Base-by-base conservation (phyloP, 768 basidiomycete species). In the Mycena olivaceomarginata region DNA sequence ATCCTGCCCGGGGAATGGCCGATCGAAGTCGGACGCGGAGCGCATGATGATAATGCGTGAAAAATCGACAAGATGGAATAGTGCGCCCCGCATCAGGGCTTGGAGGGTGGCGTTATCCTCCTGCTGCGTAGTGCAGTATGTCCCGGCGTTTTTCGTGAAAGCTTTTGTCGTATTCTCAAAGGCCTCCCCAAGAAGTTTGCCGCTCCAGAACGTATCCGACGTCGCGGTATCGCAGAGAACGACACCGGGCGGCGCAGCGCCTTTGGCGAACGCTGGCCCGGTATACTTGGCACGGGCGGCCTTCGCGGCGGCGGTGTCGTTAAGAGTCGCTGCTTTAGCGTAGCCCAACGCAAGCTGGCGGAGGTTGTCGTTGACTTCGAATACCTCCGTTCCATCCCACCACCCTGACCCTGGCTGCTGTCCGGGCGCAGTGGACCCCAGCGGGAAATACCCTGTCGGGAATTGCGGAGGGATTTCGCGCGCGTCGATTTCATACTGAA, bases 341-440 rank as follows among this genome's bases (percentile, higher is more conserved):
- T 83, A 77, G 39, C 66, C 78, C 51, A 85, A 67, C 0, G 82
- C 87, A 7, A 80, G 72, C 41, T 85, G 80, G 12, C 86, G 83
- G 12, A 89, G 82, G 67, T 83, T 84, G 41, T 87, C 87, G 81
- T 89, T 89, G 74, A 89, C 80, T 81, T 88, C 86, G 81, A 85
- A 88, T n/a, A 88, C 85, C 82, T 89, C 88, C 25, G 87, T 89
- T n/a, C 88, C 88, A 78, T 89, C 88, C 37, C 86, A 77, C 40
- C 69, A 62, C 15, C 75, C 73, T 13, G 70, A 62, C 15, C 75
- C 73, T 13, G 83, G 85, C 37, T 75, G 80, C 56, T 81, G 63
- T 10, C 80, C 83, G 2, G 86, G 86, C 9, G 71, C 78, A 37
- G 59, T 77, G 31, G 84, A 79, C 3, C 85, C 86, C 53, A 80